Base-by-base conservation (phyloP, 2,329 filamentous ascomycete species). In the Diaporthe capsici region DNA sequence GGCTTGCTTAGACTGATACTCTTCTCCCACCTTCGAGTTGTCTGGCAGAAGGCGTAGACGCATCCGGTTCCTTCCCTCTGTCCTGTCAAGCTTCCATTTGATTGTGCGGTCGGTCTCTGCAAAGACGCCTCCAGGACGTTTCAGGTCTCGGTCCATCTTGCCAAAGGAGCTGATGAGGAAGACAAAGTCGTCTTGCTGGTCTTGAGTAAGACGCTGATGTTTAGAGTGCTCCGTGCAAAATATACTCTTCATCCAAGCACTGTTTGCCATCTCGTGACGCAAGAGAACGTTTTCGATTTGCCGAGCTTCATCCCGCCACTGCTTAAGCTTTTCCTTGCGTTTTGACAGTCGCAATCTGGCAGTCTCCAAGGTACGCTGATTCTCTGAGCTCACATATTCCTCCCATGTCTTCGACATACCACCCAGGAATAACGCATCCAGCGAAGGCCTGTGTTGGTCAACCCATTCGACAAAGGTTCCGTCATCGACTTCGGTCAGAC, bases 31-130 rank as follows among this genome's bases (percentile, higher is more conserved):
- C 1, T 89, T 87, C 0, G 90, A 90, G 74, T 91, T 91, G 81
- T 98, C 96, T 0, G 96, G 94, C 1, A 98, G 88, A 70, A 98
- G 90, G 39, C 97, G 92, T 80, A 98, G 88, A 22, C 97, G 92
- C 95, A 98, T 98, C 25, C 97, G 93, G 82, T 98, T 98, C 15
- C 96, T 93, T 15, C 97, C 96, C 85, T 99, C 97, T 0, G 97
- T 98, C 80, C 97, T 93, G 82, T 99, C 97, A 20, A 99, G 90
- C 80, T 96, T 95, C 96, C 96, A 99, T 82, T 94, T 97, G 0
- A 88, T 87, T 1, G 90, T 83, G 3, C 88, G 86, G 8, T 70
- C 51, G 0, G 89, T 86, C 51, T 93, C 90, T 71, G 93, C 92
- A 76, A 98, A 94, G 0, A 98, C 89, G 1, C 94, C 96, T 37